Base-by-base conservation (phyloP, 2,329 filamentous ascomycete species). In the Fusarium sp. region DNA sequence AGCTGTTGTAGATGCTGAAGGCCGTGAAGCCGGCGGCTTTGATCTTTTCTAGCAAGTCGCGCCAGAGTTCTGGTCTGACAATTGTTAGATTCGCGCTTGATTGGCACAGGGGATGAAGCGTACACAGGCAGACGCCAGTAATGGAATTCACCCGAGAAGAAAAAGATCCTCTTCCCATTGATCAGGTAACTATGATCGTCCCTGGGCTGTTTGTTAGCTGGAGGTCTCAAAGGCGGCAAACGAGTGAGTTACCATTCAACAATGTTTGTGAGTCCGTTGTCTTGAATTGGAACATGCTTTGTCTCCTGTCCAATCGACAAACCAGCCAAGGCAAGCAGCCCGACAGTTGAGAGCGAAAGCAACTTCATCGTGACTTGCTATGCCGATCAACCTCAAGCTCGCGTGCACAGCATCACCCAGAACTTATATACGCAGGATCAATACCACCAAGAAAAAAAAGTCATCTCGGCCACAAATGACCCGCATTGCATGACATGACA, bases 101-200 rank as follows among this genome's bases (percentile, higher is more conserved):
- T 1, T 19, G 10, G 7, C 10, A n/a, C 15, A n/a, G 2, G 25
- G 2, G 19, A 3, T 25, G 9, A 9, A 16, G 61, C 81, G 46
- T 76, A 83, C 82, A 84, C 82, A 12, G 82, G 83, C n/a, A 80
- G 79, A 60, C 82, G 76, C 80, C 81, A 84, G 39, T 83, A 83
- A 49, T 84, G 82, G 33, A 84, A 84, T 79, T 84, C 82, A 62
- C 82, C 82, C 0, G 83, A 84, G 54, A 84, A 84, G 27, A 84
- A 75, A 64, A 84, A 84, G 6, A 84, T 78, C 46, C 83, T 78
- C 65, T 84, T 68, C 23, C 82, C 82, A 19, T 83, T 82, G 39
- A 84, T 75, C 18, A 78, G 73, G 64, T 83, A 84, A 60, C 82
- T 84, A 60, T 83, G 81, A 33, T 82, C 80, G 19, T 84, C 83